phyloP scores from a whole-genome alignment of 2,329 filamentous ascomycete species.

The Aspergillus quadrilineatus region DNA sequence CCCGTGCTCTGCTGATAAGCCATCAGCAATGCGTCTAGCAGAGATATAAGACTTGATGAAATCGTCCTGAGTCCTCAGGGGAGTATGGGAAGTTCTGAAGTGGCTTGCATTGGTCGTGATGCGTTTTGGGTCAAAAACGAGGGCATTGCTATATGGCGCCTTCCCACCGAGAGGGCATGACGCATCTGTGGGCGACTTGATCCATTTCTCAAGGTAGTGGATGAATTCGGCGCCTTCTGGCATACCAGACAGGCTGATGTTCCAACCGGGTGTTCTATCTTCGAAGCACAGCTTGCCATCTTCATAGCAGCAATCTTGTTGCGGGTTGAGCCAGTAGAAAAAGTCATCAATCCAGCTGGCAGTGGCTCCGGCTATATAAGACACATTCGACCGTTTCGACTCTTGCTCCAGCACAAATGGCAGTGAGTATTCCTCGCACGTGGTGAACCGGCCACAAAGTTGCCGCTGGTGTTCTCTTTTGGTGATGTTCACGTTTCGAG shows the following conservation, averaged over 20 bases:
- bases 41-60: constrained; percentile 90
- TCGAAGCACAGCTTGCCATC: constrained; percentile 73
- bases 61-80: constrained; percentile 81
- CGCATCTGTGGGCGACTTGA: constrained; percentile 73
- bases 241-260: constrained; percentile 85
- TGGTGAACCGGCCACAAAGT: constrained; percentile 86
- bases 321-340: constrained; percentile 93
- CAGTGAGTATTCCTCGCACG: constrained; percentile 79
- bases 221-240: constrained; percentile 90
- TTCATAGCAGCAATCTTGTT: constrained; percentile 74
- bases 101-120: constrained; percentile 76
- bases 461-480: constrained; percentile 74
- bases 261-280: constrained; percentile 76
- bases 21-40: constrained; percentile 80
- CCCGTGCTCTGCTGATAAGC: constrained; percentile 68
- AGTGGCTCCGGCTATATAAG: constrained; percentile 81
- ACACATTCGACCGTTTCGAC: constrained; percentile 81
- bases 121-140: constrained; percentile 70
- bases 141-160: constrained; percentile 80
- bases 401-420: constrained; percentile 92
- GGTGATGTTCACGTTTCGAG: constrained; percentile 75
- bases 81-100: constrained; percentile 87
- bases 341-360: constrained; percentile 98
- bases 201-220: constrained; percentile 78
- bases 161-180: constrained; percentile 85